phyloP scores from a whole-genome alignment of 108 stramenopile species.

The Skeletonema grethae region DNA sequence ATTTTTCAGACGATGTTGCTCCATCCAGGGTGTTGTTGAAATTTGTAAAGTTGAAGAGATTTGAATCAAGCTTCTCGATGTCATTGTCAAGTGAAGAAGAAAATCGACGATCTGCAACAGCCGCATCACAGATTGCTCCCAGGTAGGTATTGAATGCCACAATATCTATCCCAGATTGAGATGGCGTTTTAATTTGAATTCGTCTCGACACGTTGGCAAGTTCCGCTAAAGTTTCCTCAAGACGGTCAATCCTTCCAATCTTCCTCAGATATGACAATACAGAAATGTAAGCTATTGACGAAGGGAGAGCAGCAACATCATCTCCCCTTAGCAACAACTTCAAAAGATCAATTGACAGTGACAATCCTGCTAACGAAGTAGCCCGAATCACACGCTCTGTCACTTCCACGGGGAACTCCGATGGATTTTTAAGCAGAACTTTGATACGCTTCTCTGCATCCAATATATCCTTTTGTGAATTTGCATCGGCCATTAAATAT shows the following conservation, averaged over 20 bases:
- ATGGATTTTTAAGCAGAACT: constrained; percentile 16
- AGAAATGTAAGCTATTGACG: constrained; percentile 52
- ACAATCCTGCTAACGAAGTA: constrained; percentile 59
- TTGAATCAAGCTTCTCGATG: constrained; percentile 1
- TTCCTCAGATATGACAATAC: constrained; percentile 50
- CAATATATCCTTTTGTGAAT: constrained; percentile 29
- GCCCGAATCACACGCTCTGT: constrained; percentile 70
- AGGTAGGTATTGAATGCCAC: constrained; percentile 79
- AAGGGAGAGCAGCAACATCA: constrained; percentile 29
- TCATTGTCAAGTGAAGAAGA: neutral
- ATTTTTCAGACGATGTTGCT: constrained; percentile 30
- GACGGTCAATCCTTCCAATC: constrained; percentile 37
- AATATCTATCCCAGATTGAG: constrained; percentile 27
- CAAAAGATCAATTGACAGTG: constrained; percentile 49
- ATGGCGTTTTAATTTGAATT: neutral
- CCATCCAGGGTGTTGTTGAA: constrained; percentile 9
- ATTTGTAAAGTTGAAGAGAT: constrained; percentile 19
- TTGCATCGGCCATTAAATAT: constrained; percentile 37
- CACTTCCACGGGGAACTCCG: constrained; percentile 38
- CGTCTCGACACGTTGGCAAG: constrained; percentile 41
- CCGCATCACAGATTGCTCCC: constrained; percentile 64
- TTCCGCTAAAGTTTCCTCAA: constrained; percentile 43
- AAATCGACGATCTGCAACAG: constrained; percentile 30
- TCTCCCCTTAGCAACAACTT: constrained; percentile 27
- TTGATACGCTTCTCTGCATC: constrained; percentile 30